Conservation (phyloP, 1,284 basidiomycete species). For the Cronartium quercuum region DNA sequence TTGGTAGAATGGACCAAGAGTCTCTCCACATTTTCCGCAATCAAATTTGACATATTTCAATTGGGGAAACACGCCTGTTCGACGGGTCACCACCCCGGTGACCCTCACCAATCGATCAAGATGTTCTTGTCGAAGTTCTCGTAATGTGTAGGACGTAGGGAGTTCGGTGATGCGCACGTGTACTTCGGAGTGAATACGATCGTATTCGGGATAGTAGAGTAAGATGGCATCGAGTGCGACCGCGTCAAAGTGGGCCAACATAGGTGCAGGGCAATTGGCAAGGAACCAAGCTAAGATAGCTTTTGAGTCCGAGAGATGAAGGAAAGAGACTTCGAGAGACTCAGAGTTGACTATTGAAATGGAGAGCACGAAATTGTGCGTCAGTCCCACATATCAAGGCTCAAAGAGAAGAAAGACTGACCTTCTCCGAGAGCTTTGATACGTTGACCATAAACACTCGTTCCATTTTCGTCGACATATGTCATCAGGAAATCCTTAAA, state of each 20-base stretch:
- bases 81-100: conserved; percentile 90
- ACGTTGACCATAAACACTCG: conserved; percentile 87
- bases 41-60: conserved; percentile 99
- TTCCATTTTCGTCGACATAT: conserved; percentile 82
- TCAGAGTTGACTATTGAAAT: conserved; percentile 74
- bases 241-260: conserved; percentile 91
- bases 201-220: conserved; percentile 91
- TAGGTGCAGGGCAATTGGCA: conserved; percentile 83
- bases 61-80: conserved; percentile 95
- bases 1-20: conserved; percentile 95
- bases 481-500: conserved; percentile 95
- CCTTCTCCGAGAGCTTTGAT: conserved; percentile 92
- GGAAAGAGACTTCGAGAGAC: conserved; percentile 91
- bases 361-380: neutral
- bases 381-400: conserved; percentile 1
- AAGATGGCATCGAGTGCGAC: conserved; percentile 90
- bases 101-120: conserved; percentile 94
- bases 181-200: conserved; percentile 94
- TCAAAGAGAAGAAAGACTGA: conserved; percentile 51
- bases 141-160: conserved; percentile 77
- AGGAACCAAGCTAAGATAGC: conserved; percentile 96
- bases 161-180: conserved; percentile 95
- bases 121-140: conserved; percentile 85
- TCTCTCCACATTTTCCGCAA: conserved; percentile 82
- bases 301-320: conserved; percentile 81